A percentile compares a stretch with the other conserved stretches of the same genome.
phyloP scores from a whole-genome alignment of 768 basidiomycete species.

The Botryobasidium botryosum region DNA sequence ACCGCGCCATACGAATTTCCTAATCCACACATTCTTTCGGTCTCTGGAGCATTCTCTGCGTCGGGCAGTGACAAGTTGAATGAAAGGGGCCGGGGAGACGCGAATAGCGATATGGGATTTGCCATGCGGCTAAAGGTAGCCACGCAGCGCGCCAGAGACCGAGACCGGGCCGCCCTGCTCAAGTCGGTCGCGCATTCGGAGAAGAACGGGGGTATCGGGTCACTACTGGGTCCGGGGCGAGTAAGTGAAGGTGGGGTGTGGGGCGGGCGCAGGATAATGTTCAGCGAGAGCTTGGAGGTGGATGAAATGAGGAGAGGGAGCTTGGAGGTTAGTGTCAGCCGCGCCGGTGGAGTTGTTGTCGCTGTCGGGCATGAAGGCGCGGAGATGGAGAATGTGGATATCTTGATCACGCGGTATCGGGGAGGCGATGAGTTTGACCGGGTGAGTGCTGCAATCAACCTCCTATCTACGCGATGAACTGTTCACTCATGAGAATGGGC shows the following conservation, averaged over 20 bases:
- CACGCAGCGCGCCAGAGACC: too few species aligned
- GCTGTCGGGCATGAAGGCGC: slow-evolving; percentile 14
- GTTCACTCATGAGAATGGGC: background rate
- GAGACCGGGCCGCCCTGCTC: too few species aligned
- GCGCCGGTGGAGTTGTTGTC: slow-evolving; percentile 41
- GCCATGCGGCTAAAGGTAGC: too few species aligned
- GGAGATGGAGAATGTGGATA: slow-evolving; percentile 37
- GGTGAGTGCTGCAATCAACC: slow-evolving; percentile 29
- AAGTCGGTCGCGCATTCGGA: too few species aligned
- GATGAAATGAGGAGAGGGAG: slow-evolving; percentile 30
- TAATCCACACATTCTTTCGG: slow-evolving; percentile 40
- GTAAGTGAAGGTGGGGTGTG: too few species aligned
- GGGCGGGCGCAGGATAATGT: too few species aligned
- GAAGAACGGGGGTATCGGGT: too few species aligned
- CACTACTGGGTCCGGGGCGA: too few species aligned
- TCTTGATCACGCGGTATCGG: slow-evolving; percentile 55
- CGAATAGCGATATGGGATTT: too few species aligned
- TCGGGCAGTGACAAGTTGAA: too few species aligned
- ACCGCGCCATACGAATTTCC: slow-evolving; percentile 30
- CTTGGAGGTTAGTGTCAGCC: slow-evolving; percentile 39
- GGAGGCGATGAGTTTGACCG: slow-evolving; percentile 51
- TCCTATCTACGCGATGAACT: slow-evolving; percentile 2
- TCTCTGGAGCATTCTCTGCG: too few species aligned
- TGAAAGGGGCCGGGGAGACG: too few species aligned
- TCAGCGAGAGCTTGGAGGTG: slow-evolving; percentile 43